These are phyloP conservation scores for Pseudonitzschia delicatissima DNA, from an alignment of 108 stramenopile genomes.

Conservation along the genomic window DNA sequence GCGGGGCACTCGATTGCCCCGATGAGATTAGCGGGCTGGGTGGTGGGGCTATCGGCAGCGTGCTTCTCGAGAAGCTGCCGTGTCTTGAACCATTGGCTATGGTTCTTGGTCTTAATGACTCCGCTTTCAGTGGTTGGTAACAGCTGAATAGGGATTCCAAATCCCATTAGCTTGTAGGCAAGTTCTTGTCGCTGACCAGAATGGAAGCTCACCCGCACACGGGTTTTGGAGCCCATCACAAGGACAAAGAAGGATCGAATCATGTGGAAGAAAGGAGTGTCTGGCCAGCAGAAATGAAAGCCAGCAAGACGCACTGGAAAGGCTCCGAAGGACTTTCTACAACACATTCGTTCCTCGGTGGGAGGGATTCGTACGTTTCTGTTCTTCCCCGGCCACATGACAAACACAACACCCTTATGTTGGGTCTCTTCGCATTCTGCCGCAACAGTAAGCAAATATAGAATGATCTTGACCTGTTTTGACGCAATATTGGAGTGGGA, in stretches of 20 bases:
- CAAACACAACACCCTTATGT: constrained; percentile 6
- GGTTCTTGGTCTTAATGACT: constrained; percentile 5
- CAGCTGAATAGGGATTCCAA: constrained; percentile 8
- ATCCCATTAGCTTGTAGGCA: constrained; percentile 8
- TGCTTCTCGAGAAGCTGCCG: constrained; percentile 4
- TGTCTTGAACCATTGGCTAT: constrained; percentile 10
- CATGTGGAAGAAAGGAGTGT: background rate
- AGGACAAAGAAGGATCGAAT: background rate
- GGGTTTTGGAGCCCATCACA: background rate
- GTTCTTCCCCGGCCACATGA: constrained; percentile 12
- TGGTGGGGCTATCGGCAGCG: background rate
- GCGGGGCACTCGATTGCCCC: constrained; percentile 10
- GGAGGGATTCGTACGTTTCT: background rate
- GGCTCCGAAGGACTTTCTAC: background rate
- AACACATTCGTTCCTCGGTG: background rate
- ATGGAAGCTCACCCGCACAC: constrained; percentile 1
- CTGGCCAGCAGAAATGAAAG: constrained; percentile 6
- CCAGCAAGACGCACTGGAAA: background rate
- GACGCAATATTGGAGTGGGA: background rate
- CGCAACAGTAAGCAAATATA: background rate
- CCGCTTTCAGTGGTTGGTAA: constrained; percentile 9
- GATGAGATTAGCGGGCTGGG: background rate
- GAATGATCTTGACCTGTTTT: constrained; percentile 11
- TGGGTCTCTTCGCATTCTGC: constrained; percentile 28
- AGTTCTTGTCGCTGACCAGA: constrained; percentile 6